phyloP scores from a whole-genome alignment of 1,139 yeast genomes.

The Taphrina wiesneri region DNA sequence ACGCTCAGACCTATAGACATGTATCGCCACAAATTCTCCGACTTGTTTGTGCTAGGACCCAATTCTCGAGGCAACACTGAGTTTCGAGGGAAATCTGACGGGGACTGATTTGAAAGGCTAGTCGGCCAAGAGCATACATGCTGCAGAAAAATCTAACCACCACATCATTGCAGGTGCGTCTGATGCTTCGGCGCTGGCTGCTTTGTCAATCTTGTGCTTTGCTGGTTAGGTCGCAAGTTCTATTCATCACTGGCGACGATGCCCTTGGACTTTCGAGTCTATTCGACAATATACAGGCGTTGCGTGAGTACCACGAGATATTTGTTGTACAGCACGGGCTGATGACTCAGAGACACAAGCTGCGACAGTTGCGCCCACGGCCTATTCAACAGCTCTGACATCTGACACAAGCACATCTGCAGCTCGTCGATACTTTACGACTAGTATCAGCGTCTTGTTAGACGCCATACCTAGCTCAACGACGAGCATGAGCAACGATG shows the following conservation, averaged over 20 bases:
- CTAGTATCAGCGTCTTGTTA: background rate
- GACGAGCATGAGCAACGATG: background rate
- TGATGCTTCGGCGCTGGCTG: background rate
- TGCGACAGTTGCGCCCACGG: background rate
- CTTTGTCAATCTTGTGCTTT: background rate
- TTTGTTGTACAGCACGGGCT: background rate
- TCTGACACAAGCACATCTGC: background rate
- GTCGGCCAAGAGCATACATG: background rate
- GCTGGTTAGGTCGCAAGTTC: background rate
- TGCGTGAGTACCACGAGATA: background rate
- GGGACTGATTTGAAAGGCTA: background rate
- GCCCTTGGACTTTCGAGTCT: background rate
- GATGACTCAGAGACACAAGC: background rate
- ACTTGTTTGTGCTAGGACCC: background rate
- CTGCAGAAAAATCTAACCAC: background rate
- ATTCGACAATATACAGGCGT: background rate
- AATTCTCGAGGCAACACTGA: background rate
- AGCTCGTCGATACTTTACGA: background rate
- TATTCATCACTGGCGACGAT: conserved; percentile 3
- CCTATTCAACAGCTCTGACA: background rate
- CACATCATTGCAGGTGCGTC: background rate
- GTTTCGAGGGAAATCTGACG: background rate
- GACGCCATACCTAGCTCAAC: background rate
- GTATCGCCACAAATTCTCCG: background rate
- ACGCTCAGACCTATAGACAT: background rate